phyloP scores from a whole-genome alignment of 306 rosid species.

The Trichosanthes truncata region DNA sequence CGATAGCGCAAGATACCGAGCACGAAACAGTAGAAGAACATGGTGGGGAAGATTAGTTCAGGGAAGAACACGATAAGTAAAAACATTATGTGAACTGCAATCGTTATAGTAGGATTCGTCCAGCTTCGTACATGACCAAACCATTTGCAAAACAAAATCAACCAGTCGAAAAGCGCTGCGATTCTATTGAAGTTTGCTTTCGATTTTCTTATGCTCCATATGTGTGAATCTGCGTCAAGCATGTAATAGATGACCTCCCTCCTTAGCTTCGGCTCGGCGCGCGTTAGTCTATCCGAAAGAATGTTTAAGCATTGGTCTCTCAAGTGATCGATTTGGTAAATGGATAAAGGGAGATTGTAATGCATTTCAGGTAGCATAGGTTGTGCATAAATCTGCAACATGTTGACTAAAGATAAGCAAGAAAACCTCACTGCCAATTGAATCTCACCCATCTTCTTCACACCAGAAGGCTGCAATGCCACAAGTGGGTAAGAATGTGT shows the following conservation, averaged over 20 bases:
- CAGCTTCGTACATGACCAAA: slow-evolving; percentile 20
- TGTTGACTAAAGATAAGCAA: slow-evolving; percentile 28
- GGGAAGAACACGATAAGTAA: slow-evolving; percentile 17
- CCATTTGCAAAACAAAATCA: slow-evolving; percentile 2
- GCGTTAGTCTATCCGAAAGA: slow-evolving; percentile 16
- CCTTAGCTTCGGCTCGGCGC: slow-evolving; percentile 32
- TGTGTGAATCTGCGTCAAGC: slow-evolving; percentile 27
- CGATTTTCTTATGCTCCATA: slow-evolving; percentile 41
- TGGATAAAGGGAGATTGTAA: slow-evolving; percentile 24
- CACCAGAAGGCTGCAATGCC: slow-evolving; percentile 24
- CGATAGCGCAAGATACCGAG: slow-evolving; percentile 14
- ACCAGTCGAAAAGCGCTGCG: slow-evolving; percentile 7
- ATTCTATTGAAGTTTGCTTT: slow-evolving; percentile 28
- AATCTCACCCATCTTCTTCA: slow-evolving; percentile 45
- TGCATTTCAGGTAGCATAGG: slow-evolving; percentile 37
- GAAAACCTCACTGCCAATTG: slow-evolving; percentile 46
- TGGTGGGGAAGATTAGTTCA: slow-evolving; percentile 8
- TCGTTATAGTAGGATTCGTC: slow-evolving; percentile 13
- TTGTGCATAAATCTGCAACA: slow-evolving; percentile 25
- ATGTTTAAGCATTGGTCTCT: slow-evolving; percentile 23
- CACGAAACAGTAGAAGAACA: slow-evolving; percentile 1
- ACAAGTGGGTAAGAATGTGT: slow-evolving; percentile 38
- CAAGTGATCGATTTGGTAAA: slow-evolving; percentile 27
- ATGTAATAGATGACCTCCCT: slow-evolving; percentile 35
- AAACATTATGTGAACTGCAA: slow-evolving; percentile 16